Evolutionary conservation across 2,329 filamentous ascomycete genomes (phyloP).

Genomic region (Penicillium capsulatum): DNA sequence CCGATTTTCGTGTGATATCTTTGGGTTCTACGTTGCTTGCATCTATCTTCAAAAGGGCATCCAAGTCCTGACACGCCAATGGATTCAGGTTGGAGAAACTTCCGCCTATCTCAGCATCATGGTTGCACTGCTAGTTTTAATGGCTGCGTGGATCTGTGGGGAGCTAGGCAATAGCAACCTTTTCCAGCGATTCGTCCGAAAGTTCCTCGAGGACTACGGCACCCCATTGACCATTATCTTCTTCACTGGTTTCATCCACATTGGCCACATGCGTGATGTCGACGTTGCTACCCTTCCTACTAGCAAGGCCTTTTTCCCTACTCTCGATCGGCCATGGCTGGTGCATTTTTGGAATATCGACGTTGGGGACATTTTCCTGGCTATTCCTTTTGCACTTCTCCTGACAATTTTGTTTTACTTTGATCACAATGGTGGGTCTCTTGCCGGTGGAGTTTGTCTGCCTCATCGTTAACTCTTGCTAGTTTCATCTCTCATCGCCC

Average conservation of each 20-base stretch:
- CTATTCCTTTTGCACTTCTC: conserved; percentile 79
- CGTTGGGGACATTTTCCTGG: conserved; percentile 71
- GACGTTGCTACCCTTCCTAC: conserved; percentile 69
- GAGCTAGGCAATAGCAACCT: conserved; percentile 66
- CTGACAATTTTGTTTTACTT: conserved; percentile 85
- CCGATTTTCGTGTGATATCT: conserved; percentile 87
- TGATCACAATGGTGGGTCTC: conserved; percentile 69
- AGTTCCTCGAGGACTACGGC: conserved; percentile 86
- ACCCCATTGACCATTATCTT: conserved; percentile 79
- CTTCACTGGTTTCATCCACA: conserved; percentile 84
- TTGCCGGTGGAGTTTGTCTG: background rate
- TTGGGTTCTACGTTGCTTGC: conserved; percentile 88
- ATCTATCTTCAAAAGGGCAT: conserved; percentile 91
- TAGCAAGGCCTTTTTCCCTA: conserved; percentile 73
- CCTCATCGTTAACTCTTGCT: background rate
- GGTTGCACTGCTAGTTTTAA: conserved; percentile 72
- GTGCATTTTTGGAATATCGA: conserved; percentile 76
- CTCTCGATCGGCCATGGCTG: conserved; percentile 68
- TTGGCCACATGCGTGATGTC: conserved; percentile 73
- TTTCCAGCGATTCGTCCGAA: conserved; percentile 69
- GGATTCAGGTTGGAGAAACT: conserved; percentile 53
- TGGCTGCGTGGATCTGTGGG: conserved; percentile 69
- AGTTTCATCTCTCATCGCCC: conserved; percentile 78
- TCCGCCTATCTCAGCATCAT: conserved; percentile 74
- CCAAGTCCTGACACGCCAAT: conserved; percentile 75